A percentile compares a stretch with the other conserved stretches of the same genome.
Evolutionary conservation across 1,284 basidiomycete genomes (phyloP).

Genomic region (Athelia sp.): DNA sequence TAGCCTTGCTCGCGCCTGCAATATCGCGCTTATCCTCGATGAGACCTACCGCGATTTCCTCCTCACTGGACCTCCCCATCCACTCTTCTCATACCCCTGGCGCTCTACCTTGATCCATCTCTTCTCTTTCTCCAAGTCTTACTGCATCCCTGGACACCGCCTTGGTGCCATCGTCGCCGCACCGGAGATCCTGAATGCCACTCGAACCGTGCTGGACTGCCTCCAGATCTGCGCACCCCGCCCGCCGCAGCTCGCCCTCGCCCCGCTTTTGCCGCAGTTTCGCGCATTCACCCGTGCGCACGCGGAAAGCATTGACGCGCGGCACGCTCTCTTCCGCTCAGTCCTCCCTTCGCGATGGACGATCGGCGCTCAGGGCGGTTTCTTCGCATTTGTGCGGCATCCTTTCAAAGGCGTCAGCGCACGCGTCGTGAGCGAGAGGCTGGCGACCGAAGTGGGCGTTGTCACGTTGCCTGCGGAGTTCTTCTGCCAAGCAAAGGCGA

Average conservation of each 20-base stretch:
- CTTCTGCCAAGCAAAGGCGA: constrained; percentile 43
- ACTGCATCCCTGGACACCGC: constrained; percentile 82
- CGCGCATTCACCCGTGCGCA: constrained; percentile 49
- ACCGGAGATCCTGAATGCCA: constrained; percentile 45
- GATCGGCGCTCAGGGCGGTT: constrained; percentile 66
- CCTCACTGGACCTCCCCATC: constrained; percentile 46
- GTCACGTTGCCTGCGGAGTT: constrained; percentile 67
- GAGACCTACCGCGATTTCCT: constrained; percentile 90
- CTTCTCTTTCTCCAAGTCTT: constrained; percentile 81
- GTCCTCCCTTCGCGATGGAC: constrained; percentile 47
- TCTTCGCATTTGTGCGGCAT: constrained; percentile 74
- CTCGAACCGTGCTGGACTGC: constrained; percentile 72
- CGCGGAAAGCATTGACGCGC: constrained; percentile 44
- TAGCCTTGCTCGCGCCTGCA: constrained; percentile 49
- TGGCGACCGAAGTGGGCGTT: constrained; percentile 64
- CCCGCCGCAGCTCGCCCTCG: constrained; percentile 65
- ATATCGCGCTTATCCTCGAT: constrained; percentile 79
- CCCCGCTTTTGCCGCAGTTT: constrained; percentile 47
- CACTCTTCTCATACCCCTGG: constrained; percentile 52
- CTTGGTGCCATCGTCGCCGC: constrained; percentile 75
- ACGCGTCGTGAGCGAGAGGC: constrained; percentile 50
- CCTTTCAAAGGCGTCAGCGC: constrained; percentile 52
- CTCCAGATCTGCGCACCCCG: constrained; percentile 78
- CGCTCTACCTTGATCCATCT: constrained; percentile 64
- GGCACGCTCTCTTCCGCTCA: constrained; percentile 58